Base-by-base conservation (phyloP, 768 basidiomycete genomes). In the Hypsizygus marmoreus region DNA sequence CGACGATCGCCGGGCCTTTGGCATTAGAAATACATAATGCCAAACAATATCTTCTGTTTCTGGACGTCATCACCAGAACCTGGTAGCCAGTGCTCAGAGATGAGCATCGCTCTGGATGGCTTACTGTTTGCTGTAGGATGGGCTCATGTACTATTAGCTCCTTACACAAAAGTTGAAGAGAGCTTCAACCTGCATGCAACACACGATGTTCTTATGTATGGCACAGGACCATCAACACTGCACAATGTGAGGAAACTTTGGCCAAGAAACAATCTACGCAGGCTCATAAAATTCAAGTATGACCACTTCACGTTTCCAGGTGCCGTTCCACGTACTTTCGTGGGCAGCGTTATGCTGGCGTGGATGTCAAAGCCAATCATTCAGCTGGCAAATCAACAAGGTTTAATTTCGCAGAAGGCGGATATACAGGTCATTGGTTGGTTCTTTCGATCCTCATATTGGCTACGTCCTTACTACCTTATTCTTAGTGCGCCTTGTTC, bases 81-180 rank as follows among this genome's bases (percentile, higher is more conserved):
- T n/a, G n/a, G n/a, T 31, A 16, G 30, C 30, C 12, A 12, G 16
- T 12, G 16, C 30, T 16, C 12, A n/a, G n/a, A n/a, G n/a, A 57
- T 57, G 55, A 48, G 46, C 36, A 13, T 37, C 24, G 35, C 56
- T 4, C 66, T 79, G 13, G 88, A 91, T 56, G 51, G 69, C 14
- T 57, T 81, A 8, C 57, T 88, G 12, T 62, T 84, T 19, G 58
- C 57, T 0, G 70, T 74, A 35, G 72, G 73, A 41, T 88, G 82
- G 76, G 55, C 60, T 1, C 87, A 95, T 53, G 86, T 95, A 36
- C 54, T 88, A 19, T 69, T 91, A 3, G 80, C 90, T 2, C 95
- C 97, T 0, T 92, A 88, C 62, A 89, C 91, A 3, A 99, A 99
- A 70, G 97, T 99, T 22, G 97, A 99, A 65, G 97, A 99, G 68